phyloP scores from a whole-genome alignment of 129 eudicot species.

The Dittrichia graveolens region DNA sequence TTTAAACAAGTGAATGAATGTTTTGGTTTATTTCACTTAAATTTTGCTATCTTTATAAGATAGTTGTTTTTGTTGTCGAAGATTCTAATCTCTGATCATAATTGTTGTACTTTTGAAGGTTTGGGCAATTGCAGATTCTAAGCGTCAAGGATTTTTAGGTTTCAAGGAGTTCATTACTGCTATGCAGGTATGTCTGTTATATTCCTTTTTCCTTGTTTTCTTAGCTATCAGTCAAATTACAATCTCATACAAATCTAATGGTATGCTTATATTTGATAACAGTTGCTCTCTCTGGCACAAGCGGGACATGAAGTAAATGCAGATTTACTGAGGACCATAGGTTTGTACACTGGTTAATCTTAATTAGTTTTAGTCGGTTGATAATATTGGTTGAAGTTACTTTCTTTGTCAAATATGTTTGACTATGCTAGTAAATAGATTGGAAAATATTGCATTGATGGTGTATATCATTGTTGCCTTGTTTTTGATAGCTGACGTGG shows the following conservation, averaged over 20 bases:
- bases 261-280: conserved; percentile 3
- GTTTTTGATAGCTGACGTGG: conserved; percentile 42
- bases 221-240: not conserved
- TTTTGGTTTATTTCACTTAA: not conserved
- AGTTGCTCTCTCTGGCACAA: conserved; percentile 92
- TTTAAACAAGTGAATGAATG: not conserved
- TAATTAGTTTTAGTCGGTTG: not conserved
- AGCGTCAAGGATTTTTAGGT: conserved; percentile 86
- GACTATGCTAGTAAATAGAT: not conserved
- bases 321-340: conserved; percentile 51
- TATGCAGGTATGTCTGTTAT: conserved; percentile 60
- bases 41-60: not conserved
- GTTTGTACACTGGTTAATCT: conserved; percentile 32
- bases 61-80: not conserved
- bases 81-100: not conserved
- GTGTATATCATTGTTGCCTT: not conserved
- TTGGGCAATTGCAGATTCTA: conserved; percentile 93
- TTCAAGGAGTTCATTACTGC: conserved; percentile 79
- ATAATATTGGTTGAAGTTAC: not conserved
- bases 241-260: conserved; percentile 8
- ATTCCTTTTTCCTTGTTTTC: not conserved
- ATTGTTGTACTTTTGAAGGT: conserved; percentile 44
- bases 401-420: not conserved
- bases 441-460: not conserved
- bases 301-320: conserved; percentile 65